These are phyloP conservation scores for Acanthamoeba culbertsoni DNA, from an alignment of 208 protist species.

Conservation along the genomic window DNA sequence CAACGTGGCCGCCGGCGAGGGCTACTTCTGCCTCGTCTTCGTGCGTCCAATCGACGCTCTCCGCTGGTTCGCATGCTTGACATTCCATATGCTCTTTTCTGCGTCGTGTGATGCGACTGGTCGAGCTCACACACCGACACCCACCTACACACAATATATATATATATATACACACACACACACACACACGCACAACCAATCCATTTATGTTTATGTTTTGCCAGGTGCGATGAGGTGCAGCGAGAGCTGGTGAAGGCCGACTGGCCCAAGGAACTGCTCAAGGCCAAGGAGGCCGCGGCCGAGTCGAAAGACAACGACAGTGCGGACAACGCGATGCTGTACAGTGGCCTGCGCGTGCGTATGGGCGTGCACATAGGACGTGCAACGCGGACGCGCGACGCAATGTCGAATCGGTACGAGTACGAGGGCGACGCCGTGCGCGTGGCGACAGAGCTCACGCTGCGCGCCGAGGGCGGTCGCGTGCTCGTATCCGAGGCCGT, in stretches of 20 bases:
- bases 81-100: no score
- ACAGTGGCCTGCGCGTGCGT: constrained; percentile 73
- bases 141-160: no score
- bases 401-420: background rate
- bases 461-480: background rate
- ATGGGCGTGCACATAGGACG: constrained; percentile 78
- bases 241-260: background rate
- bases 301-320: background rate
- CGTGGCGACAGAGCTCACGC: background rate
- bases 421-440: background rate
- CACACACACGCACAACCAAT: background rate
- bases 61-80: background rate
- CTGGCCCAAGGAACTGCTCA: background rate
- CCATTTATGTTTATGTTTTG: background rate
- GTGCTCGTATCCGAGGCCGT: background rate
- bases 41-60: background rate
- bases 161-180: background rate
- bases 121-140: no score
- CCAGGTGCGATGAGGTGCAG: constrained; percentile 4
- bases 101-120: no score
- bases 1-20: background rate
- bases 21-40: constrained; percentile 59
- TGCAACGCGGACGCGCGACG: background rate
- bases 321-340: background rate
- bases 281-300: background rate